Conservation (phyloP, 2,329 filamentous ascomycete species). For the Aureobasidium pullulans region DNA sequence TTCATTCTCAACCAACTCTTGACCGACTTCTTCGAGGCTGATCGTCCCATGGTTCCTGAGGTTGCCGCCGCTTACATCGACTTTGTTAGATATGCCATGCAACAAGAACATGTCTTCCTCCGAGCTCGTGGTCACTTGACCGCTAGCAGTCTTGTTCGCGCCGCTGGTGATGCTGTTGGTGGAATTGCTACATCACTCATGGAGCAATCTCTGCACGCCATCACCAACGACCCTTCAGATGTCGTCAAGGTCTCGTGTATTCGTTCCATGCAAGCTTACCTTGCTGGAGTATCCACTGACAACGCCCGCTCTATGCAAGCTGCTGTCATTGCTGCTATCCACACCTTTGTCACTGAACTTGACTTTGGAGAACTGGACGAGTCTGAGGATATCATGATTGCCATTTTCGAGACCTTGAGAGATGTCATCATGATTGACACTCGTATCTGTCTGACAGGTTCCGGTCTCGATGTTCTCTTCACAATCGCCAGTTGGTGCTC, state of each 20-base stretch:
- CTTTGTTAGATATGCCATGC: conserved; percentile 71
- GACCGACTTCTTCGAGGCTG: conserved; percentile 73
- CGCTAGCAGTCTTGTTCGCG: conserved; percentile 69
- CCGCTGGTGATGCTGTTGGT: conserved; percentile 50
- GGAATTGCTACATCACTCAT: conserved; percentile 55
- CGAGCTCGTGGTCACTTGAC: conserved; percentile 82
- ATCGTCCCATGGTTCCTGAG: conserved; percentile 61
- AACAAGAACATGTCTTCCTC: conserved; percentile 65
- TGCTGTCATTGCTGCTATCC: conserved; percentile 53
- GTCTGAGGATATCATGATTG: conserved; percentile 85
- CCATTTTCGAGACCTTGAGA: conserved; percentile 77
- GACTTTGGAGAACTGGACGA: conserved; percentile 79
- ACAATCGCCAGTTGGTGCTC: conserved; percentile 81
- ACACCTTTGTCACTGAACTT: conserved; percentile 68
- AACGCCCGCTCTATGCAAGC: conserved; percentile 53
- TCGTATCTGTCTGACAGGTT: conserved; percentile 63
- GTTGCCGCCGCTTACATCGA: conserved; percentile 69
- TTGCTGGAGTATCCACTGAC: conserved; percentile 45
- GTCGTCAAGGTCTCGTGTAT: conserved; percentile 90
- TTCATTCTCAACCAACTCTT: conserved; percentile 80
- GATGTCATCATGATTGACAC: conserved; percentile 76
- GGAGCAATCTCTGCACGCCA: conserved; percentile 66
- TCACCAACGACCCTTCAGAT: conserved; percentile 69
- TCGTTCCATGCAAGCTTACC: conserved; percentile 68
- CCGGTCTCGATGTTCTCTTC: conserved; percentile 78